phyloP scores from a whole-genome alignment of 2,329 filamentous ascomycete species.

The Epichloe coenophiala region DNA sequence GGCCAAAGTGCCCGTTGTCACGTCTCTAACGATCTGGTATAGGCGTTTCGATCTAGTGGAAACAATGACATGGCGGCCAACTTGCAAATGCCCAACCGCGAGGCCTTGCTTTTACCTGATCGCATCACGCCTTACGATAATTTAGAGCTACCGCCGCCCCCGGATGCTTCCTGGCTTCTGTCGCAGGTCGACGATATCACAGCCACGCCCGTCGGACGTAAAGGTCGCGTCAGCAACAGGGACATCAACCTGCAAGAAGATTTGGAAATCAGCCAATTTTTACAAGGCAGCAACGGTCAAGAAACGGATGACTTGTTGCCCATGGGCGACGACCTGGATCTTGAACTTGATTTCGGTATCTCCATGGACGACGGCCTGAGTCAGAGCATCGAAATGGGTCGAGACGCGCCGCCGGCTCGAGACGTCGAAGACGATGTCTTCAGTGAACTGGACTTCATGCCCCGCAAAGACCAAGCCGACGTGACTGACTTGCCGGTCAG shows the following conservation, averaged over 20 bases:
- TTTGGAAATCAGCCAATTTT: constrained; percentile 69
- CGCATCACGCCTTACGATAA: constrained; percentile 85
- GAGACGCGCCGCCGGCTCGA: constrained; percentile 62
- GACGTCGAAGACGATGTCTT: constrained; percentile 58
- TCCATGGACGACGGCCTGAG: constrained; percentile 55
- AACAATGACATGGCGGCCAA: constrained; percentile 91
- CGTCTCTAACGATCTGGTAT: constrained; percentile 16
- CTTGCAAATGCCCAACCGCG: constrained; percentile 67
- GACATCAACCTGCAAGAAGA: constrained; percentile 59
- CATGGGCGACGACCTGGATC: constrained; percentile 54
- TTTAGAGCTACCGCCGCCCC: constrained; percentile 63
- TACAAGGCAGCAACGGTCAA: constrained; percentile 50
- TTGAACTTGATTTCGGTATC: constrained; percentile 63
- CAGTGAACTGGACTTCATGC: constrained; percentile 46
- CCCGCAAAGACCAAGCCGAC: constrained; percentile 40
- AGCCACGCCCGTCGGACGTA: constrained; percentile 39
- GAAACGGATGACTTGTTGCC: constrained; percentile 45
- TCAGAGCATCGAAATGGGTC: constrained; percentile 72
- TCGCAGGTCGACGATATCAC: constrained; percentile 56
- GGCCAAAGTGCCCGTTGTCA: neutral
- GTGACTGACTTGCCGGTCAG: constrained; percentile 44
- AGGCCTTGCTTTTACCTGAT: constrained; percentile 80
- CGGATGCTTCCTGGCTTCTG: constrained; percentile 74
- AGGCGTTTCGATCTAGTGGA: constrained; percentile 89
- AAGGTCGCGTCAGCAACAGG: constrained; percentile 42